Conservation (phyloP, 306 rosid species). For the Corylus americana region DNA sequence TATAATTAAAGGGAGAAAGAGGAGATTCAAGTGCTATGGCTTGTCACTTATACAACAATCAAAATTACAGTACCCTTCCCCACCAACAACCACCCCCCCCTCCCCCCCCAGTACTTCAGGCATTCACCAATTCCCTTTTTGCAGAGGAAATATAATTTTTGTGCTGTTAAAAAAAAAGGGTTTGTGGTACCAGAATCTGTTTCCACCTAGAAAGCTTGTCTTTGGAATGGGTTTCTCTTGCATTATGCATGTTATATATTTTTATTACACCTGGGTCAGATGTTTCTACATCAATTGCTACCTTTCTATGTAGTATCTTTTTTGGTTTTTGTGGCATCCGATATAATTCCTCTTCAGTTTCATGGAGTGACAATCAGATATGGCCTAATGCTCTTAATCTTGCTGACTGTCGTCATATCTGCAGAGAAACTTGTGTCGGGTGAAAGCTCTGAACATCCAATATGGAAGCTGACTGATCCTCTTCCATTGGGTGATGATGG, state of each 20-base stretch:
- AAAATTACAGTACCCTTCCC: too few species aligned
- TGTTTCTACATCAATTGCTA: conserved; percentile 6
- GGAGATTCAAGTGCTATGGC: too few species aligned
- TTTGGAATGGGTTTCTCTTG: neutral
- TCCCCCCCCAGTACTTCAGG: too few species aligned
- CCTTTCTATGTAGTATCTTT: neutral
- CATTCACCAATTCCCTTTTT: neutral
- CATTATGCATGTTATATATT: neutral
- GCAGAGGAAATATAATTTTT: neutral
- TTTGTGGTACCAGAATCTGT: neutral
- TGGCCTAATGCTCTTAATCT: neutral
- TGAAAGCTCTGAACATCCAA: conserved; percentile 43
- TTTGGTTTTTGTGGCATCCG: neutral
- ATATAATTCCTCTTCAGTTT: neutral
- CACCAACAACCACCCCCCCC: too few species aligned
- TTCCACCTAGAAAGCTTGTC: neutral
- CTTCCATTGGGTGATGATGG: conserved; percentile 65
- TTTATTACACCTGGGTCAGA: conserved; percentile 5
- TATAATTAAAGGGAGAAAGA: too few species aligned
- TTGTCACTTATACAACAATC: too few species aligned
- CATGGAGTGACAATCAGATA: neutral
- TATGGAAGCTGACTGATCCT: conserved; percentile 76
- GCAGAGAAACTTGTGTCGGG: conserved; percentile 68
- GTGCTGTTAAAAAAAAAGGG: neutral
- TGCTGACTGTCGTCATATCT: conserved; percentile 12